Conservation (phyloP, 768 basidiomycete species). For the Suillus fuscotomentosus region DNA sequence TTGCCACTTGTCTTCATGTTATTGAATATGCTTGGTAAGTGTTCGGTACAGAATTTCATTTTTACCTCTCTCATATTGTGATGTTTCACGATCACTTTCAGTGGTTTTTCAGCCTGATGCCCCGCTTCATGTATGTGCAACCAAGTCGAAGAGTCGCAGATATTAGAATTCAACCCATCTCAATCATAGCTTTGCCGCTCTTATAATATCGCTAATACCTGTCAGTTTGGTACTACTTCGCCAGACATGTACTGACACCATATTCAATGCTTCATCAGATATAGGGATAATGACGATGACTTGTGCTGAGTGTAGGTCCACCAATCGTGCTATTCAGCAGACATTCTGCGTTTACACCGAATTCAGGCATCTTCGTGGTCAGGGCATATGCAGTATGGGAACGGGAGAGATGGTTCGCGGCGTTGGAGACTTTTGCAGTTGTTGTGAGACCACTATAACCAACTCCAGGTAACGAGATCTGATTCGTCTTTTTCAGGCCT, state of each 20-base stretch:
- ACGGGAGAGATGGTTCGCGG: background rate
- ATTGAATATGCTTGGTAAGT: background rate
- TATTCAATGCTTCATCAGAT: background rate
- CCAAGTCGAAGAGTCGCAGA: background rate
- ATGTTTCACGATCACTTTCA: background rate
- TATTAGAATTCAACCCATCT: background rate
- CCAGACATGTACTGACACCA: background rate
- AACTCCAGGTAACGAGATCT: background rate
- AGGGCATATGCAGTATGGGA: background rate
- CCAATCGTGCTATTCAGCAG: background rate
- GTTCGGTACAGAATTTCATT: background rate
- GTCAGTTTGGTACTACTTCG: background rate
- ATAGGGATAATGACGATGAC: background rate
- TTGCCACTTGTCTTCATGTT: background rate
- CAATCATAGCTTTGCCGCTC: background rate
- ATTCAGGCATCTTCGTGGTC: background rate
- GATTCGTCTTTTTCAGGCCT: background rate
- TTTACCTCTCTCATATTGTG: background rate
- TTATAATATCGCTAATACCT: background rate
- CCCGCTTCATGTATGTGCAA: background rate
- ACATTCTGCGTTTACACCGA: background rate
- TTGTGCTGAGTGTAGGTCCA: background rate
- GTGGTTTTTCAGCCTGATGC: background rate
- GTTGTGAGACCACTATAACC: background rate
- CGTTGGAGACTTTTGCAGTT: background rate